Evolutionary conservation across 1,139 yeast genomes (phyloP).

Genomic region (Torulaspora globosa): DNA sequence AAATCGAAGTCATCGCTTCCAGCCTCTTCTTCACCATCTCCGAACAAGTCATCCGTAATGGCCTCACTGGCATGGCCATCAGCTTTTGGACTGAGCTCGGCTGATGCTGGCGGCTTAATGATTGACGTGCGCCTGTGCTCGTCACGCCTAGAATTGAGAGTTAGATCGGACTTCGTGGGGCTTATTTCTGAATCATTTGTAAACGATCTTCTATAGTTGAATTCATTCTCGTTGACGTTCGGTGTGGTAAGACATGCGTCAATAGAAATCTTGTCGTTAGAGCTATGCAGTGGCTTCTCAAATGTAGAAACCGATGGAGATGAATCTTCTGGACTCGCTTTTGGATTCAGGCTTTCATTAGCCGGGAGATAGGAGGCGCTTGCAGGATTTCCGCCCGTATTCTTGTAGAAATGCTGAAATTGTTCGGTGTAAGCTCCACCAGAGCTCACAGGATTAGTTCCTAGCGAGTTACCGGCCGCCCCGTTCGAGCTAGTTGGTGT

Average conservation of each 20-base stretch:
- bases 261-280: constrained; percentile 21
- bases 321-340: constrained; percentile 20
- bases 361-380: constrained; percentile 12
- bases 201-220: constrained; percentile 23
- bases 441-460: constrained; percentile 33
- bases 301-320: constrained; percentile 19
- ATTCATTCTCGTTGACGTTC: constrained; percentile 23
- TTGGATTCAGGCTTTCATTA: constrained; percentile 12
- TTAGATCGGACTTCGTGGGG: constrained; percentile 16
- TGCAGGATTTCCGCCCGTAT: constrained; percentile 18
- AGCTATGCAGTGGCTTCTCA: constrained; percentile 18
- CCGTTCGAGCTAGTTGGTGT: constrained; percentile 34
- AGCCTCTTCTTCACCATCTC: constrained; percentile 27
- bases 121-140: constrained; percentile 4
- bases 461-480: constrained; percentile 21
- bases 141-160: constrained; percentile 9
- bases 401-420: constrained; percentile 29
- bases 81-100: constrained; percentile 1
- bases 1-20: constrained; percentile 31
- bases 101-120: constrained; percentile 2
- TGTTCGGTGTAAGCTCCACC: constrained; percentile 37
- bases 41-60: constrained; percentile 15
- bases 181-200: constrained; percentile 16
- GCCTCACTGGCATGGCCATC: constrained; percentile 20
- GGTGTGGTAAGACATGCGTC: constrained; percentile 30